Conservation (phyloP, 208 protist species). For the Leishmania arabica region DNA sequence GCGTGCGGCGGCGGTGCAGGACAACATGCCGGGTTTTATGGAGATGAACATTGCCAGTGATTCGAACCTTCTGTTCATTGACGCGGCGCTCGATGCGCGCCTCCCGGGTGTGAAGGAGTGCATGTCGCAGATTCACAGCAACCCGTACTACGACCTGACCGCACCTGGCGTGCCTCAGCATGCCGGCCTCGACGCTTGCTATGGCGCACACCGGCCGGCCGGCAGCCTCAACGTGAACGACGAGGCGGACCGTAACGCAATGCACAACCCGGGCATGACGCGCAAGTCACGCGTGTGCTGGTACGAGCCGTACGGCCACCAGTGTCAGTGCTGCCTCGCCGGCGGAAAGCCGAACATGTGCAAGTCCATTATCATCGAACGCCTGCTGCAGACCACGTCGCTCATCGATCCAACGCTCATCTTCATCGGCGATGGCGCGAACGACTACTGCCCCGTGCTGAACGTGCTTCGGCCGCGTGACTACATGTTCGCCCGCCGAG, state of each 20-base stretch:
- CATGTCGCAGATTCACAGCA: slow-evolving; percentile 86
- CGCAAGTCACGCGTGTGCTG: slow-evolving; percentile 68
- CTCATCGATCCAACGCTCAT: slow-evolving; percentile 89
- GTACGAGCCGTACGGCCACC: slow-evolving; percentile 78
- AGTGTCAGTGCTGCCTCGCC: slow-evolving; percentile 58
- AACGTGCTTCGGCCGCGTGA: slow-evolving; percentile 83
- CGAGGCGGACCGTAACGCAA: slow-evolving; percentile 55
- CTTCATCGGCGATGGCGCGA: slow-evolving; percentile 84
- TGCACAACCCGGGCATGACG: slow-evolving; percentile 37
- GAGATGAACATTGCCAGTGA: slow-evolving; percentile 88
- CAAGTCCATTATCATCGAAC: slow-evolving; percentile 81
- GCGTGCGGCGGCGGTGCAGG: slow-evolving; percentile 1
- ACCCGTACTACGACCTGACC: slow-evolving; percentile 73
- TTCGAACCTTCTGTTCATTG: slow-evolving; percentile 83
- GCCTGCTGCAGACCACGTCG: slow-evolving; percentile 64
- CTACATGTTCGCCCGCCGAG: slow-evolving; percentile 71
- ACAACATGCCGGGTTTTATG: slow-evolving; percentile 34
- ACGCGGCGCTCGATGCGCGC: slow-evolving; percentile 49
- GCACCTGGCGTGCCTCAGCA: slow-evolving; percentile 10
- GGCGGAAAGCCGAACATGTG: slow-evolving; percentile 82
- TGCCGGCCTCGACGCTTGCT: slow-evolving; percentile 14
- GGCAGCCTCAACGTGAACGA: slow-evolving; percentile 34
- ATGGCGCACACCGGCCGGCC: slow-evolving; percentile 8
- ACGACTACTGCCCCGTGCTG: slow-evolving; percentile 86
- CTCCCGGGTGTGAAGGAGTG: slow-evolving; percentile 44